Evolutionary conservation across 805 yeast genomes (phyloP).

Genomic region (Candida gorgasii): DNA sequence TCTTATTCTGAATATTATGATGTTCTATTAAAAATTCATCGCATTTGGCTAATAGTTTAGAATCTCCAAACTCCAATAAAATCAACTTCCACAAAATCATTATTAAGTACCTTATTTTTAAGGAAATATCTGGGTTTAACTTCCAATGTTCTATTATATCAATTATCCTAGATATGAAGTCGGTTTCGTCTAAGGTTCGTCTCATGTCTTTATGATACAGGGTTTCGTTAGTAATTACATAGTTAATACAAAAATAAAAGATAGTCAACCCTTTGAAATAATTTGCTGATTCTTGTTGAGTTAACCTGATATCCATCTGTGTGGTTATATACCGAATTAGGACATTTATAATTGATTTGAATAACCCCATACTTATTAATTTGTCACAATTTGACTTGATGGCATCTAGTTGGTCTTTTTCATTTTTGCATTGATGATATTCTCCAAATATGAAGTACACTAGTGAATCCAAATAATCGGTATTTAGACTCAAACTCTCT

Average conservation of each 20-base stretch:
- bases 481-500: background rate
- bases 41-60: constrained; percentile 36
- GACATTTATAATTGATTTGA: constrained; percentile 4
- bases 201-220: constrained; percentile 14
- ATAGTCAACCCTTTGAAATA: constrained; percentile 34
- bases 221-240: background rate
- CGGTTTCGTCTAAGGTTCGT: constrained; percentile 25
- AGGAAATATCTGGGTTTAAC: constrained; percentile 43
- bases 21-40: constrained; percentile 48
- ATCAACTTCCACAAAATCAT: constrained; percentile 54
- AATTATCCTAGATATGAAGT: constrained; percentile 47
- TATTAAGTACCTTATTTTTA: constrained; percentile 59
- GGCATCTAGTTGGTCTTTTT: constrained; percentile 18
- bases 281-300: constrained; percentile 3
- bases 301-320: constrained; percentile 10
- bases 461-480: constrained; percentile 16
- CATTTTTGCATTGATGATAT: constrained; percentile 15
- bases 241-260: constrained; percentile 33
- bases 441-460: constrained; percentile 30
- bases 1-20: constrained; percentile 32
- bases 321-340: constrained; percentile 3
- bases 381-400: constrained; percentile 15
- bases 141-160: constrained; percentile 66
- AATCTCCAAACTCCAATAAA: constrained; percentile 64
- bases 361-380: constrained; percentile 7